These are phyloP conservation scores for Cymbopogon flexuosus DNA, from an alignment of 202 grass and related monocot species.

Conservation along the genomic window DNA sequence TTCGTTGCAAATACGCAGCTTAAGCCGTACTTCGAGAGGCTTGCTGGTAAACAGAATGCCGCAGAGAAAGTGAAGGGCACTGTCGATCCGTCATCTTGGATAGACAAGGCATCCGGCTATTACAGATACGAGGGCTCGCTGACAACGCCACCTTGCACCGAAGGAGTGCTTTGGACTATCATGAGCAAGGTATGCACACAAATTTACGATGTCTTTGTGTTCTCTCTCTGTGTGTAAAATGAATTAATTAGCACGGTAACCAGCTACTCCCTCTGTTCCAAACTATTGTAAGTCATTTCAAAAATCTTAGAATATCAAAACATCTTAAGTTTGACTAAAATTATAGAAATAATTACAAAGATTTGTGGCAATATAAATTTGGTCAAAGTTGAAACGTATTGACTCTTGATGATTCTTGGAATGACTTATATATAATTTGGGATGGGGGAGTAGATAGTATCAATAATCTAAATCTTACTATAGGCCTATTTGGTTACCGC, in stretches of 20 bases:
- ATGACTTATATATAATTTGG: too few relatives aligned
- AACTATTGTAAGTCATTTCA: too few relatives aligned
- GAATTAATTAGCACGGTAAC: background rate
- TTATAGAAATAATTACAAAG: too few relatives aligned
- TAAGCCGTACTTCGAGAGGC: constrained; percentile 42
- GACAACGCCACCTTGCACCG: constrained; percentile 58
- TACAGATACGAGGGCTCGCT: constrained; percentile 71
- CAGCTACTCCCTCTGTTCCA: too few relatives aligned
- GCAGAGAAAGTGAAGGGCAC: constrained; percentile 30
- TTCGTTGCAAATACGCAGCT: constrained; percentile 29
- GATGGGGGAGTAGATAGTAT: too few relatives aligned
- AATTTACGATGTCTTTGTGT: background rate
- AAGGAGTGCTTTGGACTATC: constrained; percentile 63
- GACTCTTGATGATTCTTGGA: too few relatives aligned
- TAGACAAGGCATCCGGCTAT: constrained; percentile 43
- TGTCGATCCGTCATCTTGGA: constrained; percentile 41
- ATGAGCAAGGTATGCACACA: constrained; percentile 40
- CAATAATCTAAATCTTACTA: too few relatives aligned
- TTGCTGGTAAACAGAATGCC: constrained; percentile 23
- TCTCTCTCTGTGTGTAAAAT: background rate
- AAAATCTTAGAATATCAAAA: too few relatives aligned
- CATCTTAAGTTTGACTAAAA: too few relatives aligned
- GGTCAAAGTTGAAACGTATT: too few relatives aligned
- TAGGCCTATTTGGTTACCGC: too few relatives aligned
- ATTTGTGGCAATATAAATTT: too few relatives aligned